Conservation (phyloP, 345 rosid species). For the Mallotus nudiflorus region DNA sequence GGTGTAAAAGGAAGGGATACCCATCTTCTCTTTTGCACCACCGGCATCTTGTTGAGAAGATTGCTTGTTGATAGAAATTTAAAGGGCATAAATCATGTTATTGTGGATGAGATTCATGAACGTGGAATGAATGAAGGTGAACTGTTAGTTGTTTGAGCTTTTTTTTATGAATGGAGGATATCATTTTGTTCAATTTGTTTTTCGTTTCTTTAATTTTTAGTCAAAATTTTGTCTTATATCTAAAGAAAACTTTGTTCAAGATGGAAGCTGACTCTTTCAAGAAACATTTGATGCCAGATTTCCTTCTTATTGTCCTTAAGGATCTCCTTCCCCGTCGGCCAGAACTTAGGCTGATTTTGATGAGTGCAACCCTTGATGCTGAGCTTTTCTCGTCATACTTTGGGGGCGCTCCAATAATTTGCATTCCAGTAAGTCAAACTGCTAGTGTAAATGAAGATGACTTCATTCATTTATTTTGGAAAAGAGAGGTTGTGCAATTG, state of each 20-base stretch:
- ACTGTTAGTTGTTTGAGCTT: constrained; percentile 18
- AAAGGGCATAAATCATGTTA: constrained; percentile 83
- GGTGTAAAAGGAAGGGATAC: constrained; percentile 89
- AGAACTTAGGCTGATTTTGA: constrained; percentile 78
- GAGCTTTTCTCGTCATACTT: constrained; percentile 90
- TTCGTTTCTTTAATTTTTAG: neutral
- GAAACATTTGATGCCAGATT: constrained; percentile 53
- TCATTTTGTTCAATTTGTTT: neutral
- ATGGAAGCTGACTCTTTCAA: constrained; percentile 32
- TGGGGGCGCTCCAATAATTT: constrained; percentile 71
- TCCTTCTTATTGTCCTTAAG: constrained; percentile 87
- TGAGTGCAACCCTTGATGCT: constrained; percentile 97
- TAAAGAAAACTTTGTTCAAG: neutral
- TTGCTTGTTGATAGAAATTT: constrained; percentile 80
- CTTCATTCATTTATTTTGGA: neutral
- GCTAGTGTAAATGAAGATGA: neutral
- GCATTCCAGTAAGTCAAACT: constrained; percentile 69
- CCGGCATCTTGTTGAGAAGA: constrained; percentile 92
- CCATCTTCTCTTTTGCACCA: constrained; percentile 87
- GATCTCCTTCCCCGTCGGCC: constrained; percentile 87
- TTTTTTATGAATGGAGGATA: neutral
- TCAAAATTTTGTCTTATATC: neutral
- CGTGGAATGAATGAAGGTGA: constrained; percentile 98
- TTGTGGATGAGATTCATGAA: constrained; percentile 96
- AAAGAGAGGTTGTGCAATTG: neutral